These are phyloP conservation scores for Flaveria bidentis DNA, from an alignment of 129 eudicot genomes.

Conservation along the genomic window DNA sequence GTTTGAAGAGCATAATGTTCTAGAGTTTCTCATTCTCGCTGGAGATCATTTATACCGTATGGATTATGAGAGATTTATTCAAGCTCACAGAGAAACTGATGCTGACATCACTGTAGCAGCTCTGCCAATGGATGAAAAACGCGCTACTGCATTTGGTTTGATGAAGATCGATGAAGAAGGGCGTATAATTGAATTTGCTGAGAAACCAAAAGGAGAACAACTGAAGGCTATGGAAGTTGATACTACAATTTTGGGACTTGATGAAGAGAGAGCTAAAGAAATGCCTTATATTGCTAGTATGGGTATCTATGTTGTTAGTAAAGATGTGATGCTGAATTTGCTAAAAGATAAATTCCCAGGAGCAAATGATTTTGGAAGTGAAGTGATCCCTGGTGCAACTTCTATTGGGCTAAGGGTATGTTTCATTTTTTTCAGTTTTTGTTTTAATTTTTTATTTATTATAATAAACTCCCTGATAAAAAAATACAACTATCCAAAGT, in stretches of 20 bases:
- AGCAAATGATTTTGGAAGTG: slow-evolving; percentile 98
- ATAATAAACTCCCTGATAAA: neutral
- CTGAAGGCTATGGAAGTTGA: slow-evolving; percentile 86
- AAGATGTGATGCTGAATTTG: slow-evolving; percentile 80
- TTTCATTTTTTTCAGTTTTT: slow-evolving; percentile 8
- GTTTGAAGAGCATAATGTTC: slow-evolving; percentile 93
- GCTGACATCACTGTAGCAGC: slow-evolving; percentile 99
- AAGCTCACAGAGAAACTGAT: slow-evolving; percentile 96
- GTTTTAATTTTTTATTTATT: neutral
- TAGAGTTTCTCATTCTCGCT: slow-evolving; percentile 85
- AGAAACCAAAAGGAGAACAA: slow-evolving; percentile 93
- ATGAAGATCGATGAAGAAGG: slow-evolving; percentile 99
- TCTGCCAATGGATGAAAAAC: slow-evolving; percentile 95
- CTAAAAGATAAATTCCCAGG: slow-evolving; percentile 78
- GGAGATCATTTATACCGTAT: slow-evolving; percentile 95
- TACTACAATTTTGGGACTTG: slow-evolving; percentile 80
- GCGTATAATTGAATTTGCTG: slow-evolving; percentile 84
- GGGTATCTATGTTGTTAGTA: slow-evolving; percentile 87
- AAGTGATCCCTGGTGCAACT: slow-evolving; percentile 97
- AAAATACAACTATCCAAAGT: slow-evolving; percentile 16
- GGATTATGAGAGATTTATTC: slow-evolving; percentile 95
- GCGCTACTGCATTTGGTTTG: slow-evolving; percentile 95
- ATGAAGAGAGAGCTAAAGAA: slow-evolving; percentile 82
- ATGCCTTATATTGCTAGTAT: slow-evolving; percentile 89
- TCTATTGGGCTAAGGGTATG: slow-evolving; percentile 83